Base-by-base conservation (phyloP, 2,329 filamentous ascomycete genomes). In the Fusarium albosuccineum region DNA sequence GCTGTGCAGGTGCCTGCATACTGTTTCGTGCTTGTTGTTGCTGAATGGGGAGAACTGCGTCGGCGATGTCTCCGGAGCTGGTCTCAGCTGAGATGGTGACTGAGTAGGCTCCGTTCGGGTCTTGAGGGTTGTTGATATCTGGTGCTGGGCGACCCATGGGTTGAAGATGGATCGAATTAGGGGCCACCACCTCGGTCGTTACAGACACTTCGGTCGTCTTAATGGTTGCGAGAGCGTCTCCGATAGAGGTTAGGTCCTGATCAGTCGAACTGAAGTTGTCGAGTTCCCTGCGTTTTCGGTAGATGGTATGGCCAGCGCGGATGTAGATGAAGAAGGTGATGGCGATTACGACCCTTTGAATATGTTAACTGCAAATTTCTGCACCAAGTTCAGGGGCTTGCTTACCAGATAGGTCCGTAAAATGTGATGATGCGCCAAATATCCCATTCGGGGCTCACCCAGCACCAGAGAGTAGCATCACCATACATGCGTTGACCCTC, bases 381-480 rank as follows among this genome's bases (percentile, higher is more conserved):
- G 6, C n/a, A 27, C 10, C 33, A 30, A n/a, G 11, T 2, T 11
- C 1, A 22, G 6, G 9, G 5, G 9, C 16, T 29, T 6, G 68
- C 82, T 75, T 76, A 91, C 90, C 90, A 92, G 58, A 91, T 84
- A 6, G 90, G 90, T 0, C 82, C 89, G 72, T 96, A 97, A 75
- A 94, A 95, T 29, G 88, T 86, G 4, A 87, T 86, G 59, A 96
- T 89, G 39, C 92, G 89, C 77, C 92, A 87, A 60, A 89, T 85
- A 57, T 92, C 90, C 86, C 90, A 94, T 5, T 86, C 78, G 3
- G 80, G 74, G 2, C 84, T 81, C 16, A 96, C 83, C 92, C 92
- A 96, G 75, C 93, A 97, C 93, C 92, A 97, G 22, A 96, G 78
- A 1, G 86, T 87, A 29, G 92, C 92, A 69, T 91, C 85, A 1